Percentiles rank a stretch among this genome's conserved stretches.
Conservation (phyloP, 2,329 filamentous ascomycete genomes). For the Elsinoe necatrix region DNA sequence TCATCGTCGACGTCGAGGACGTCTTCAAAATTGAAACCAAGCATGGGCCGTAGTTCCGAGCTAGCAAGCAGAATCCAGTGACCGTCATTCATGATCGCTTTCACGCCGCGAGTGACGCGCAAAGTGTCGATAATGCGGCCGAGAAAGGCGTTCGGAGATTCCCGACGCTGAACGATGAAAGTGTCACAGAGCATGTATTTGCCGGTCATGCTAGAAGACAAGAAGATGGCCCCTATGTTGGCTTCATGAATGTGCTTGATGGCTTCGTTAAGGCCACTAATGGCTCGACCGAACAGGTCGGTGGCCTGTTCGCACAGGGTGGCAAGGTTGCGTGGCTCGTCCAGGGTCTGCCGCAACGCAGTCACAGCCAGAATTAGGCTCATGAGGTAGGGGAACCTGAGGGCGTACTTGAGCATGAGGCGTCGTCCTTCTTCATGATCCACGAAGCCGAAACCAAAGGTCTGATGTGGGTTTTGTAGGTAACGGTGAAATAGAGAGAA, state of each 20-base stretch:
- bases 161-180: not conserved
- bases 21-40: not conserved
- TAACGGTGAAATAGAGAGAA: too few species aligned
- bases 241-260: not conserved
- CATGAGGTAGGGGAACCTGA: not conserved
- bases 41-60: too few species aligned
- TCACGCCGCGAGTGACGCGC: not conserved
- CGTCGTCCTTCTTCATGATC: not conserved
- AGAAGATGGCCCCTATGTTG: not conserved
- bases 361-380: not conserved
- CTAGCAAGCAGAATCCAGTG: not conserved
- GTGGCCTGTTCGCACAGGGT: not conserved
- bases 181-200: not conserved
- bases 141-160: not conserved
- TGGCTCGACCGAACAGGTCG: not conserved
- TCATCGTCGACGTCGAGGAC: not conserved
- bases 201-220: not conserved
- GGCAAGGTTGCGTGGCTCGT: not conserved
- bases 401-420: not conserved
- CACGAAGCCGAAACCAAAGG: not conserved
- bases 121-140: not conserved
- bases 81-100: not conserved
- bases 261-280: not conserved
- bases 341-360: not conserved
- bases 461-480: not conserved